Evolutionary conservation across 108 stramenopile species (phyloP).

Genomic region (Pseudonitzschia pungens): DNA sequence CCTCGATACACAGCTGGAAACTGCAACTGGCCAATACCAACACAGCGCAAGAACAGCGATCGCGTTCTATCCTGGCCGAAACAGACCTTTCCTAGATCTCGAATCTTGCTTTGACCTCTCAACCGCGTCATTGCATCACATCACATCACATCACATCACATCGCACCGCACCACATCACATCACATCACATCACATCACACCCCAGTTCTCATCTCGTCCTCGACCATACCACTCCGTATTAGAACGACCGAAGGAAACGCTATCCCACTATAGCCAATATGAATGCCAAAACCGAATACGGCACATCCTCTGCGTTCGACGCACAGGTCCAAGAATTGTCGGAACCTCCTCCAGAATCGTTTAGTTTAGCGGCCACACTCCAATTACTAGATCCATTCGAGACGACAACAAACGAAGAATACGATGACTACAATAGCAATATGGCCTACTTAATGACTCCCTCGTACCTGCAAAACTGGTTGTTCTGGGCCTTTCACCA

Average conservation of each 20-base stretch:
- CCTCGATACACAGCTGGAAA: no score
- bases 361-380: slow-evolving; percentile 45
- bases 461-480: slow-evolving; percentile 68
- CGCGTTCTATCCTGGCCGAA: no score
- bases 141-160: no score
- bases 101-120: no score
- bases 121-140: no score
- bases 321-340: slow-evolving; percentile 33
- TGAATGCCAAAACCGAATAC: not conserved
- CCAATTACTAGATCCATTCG: slow-evolving; percentile 41
- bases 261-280: not conserved
- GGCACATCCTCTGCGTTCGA: slow-evolving; percentile 11
- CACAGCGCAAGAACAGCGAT: no score
- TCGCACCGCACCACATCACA: no score
- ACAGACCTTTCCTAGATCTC: no score
- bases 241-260: no score
- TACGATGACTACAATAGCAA: slow-evolving; percentile 1
- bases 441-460: slow-evolving; percentile 55
- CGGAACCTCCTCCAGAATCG: slow-evolving; percentile 42
- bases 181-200: no score
- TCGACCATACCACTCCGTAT: not conserved
- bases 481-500: slow-evolving; percentile 66
- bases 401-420: slow-evolving; percentile 11
- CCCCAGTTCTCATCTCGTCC: no score
- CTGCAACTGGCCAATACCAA: no score